phyloP scores from a whole-genome alignment of 805 yeast genomes.

The Ogataea polymorpha region DNA sequence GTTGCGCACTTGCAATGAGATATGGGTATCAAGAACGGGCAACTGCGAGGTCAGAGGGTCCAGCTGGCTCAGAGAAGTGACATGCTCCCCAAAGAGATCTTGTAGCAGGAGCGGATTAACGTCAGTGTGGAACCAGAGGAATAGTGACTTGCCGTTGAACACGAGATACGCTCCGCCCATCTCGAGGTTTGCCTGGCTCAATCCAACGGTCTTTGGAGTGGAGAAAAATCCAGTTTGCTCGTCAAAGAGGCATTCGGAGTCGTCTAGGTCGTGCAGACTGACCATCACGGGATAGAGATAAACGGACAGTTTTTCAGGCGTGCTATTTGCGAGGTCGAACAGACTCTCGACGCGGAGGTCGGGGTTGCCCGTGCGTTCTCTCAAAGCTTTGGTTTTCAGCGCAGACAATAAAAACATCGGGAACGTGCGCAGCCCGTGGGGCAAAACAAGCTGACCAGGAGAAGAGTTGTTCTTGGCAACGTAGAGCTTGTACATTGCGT shows the following conservation, averaged over 20 bases:
- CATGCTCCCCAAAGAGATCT: constrained; percentile 67
- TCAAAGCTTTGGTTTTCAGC: constrained; percentile 63
- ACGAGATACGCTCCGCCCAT: constrained; percentile 76
- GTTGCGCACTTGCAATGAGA: constrained; percentile 65
- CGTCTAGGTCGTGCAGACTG: constrained; percentile 63
- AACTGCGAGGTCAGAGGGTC: constrained; percentile 53
- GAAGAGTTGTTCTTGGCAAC: constrained; percentile 42
- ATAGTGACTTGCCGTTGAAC: constrained; percentile 61
- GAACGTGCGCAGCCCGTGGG: constrained; percentile 72
- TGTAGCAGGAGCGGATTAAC: constrained; percentile 63
- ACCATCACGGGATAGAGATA: constrained; percentile 79
- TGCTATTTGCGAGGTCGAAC: constrained; percentile 48
- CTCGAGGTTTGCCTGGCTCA: constrained; percentile 40
- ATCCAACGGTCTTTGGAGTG: constrained; percentile 50
- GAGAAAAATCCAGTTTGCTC: constrained; percentile 40
- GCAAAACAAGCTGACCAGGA: constrained; percentile 70
- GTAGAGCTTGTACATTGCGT: constrained; percentile 53
- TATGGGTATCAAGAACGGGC: constrained; percentile 67
- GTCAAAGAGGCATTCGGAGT: constrained; percentile 52
- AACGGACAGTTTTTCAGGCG: constrained; percentile 54
- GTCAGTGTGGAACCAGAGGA: constrained; percentile 66
- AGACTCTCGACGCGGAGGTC: constrained; percentile 64
- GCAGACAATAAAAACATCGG: constrained; percentile 67
- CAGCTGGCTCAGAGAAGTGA: constrained; percentile 44
- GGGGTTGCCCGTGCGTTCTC: constrained; percentile 47